phyloP scores from a whole-genome alignment of 2,329 filamentous ascomycete species.

The Xylariaceae sp. region DNA sequence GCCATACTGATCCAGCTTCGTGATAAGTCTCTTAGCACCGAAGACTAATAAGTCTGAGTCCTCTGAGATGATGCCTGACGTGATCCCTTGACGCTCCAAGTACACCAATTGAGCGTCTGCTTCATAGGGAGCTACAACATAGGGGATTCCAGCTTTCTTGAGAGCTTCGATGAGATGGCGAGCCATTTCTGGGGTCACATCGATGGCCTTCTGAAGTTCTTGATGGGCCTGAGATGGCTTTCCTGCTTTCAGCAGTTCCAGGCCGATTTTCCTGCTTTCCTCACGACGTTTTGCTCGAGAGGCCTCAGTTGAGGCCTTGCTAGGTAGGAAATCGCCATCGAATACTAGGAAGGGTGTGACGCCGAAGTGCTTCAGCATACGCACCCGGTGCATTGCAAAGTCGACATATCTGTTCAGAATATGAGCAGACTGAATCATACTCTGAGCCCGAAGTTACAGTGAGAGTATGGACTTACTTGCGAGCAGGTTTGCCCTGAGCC shows the following conservation, averaged over 20 bases:
- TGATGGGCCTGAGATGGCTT: constrained; percentile 74
- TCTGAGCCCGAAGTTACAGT: too few relatives aligned
- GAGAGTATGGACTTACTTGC: constrained; percentile 57
- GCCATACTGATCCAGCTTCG: constrained; percentile 91
- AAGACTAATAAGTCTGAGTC: constrained; percentile 97
- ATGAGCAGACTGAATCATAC: constrained; percentile 2
- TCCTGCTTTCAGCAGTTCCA: constrained; percentile 77
- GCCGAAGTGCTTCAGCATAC: constrained; percentile 91
- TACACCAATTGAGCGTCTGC: constrained; percentile 97
- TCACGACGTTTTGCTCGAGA: constrained; percentile 71
- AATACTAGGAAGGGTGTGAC: constrained; percentile 95
- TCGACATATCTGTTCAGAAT: constrained; percentile 69
- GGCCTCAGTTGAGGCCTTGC: constrained; percentile 83
- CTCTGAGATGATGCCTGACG: constrained; percentile 87
- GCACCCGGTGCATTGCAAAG: constrained; percentile 83
- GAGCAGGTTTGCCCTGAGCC: constrained; percentile 81
- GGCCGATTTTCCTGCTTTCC: constrained; percentile 69
- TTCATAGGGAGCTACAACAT: constrained; percentile 94
- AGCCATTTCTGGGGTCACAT: constrained; percentile 96
- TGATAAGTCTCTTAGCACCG: constrained; percentile 82
- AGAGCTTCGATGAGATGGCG: constrained; percentile 85
- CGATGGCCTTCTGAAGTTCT: constrained; percentile 91
- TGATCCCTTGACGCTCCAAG: constrained; percentile 77
- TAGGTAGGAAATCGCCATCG: constrained; percentile 91
- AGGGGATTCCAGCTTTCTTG: constrained; percentile 73